Base-by-base conservation (phyloP, 495 filamentous ascomycete genomes). In the Filosporella fistucella region DNA sequence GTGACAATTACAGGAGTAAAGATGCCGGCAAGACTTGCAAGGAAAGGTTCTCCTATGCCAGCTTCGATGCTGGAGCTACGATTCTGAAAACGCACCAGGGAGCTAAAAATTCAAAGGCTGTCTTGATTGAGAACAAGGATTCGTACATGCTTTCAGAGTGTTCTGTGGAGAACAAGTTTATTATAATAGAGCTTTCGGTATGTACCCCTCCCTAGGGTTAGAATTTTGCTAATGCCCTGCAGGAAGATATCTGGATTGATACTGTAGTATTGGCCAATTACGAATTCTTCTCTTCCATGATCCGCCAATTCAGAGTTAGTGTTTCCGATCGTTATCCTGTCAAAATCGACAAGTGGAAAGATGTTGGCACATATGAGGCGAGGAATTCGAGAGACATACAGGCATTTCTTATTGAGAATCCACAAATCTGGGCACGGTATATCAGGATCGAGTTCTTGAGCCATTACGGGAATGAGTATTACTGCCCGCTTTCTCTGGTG, bases 61-160 rank as follows among this genome's bases (percentile, higher is more conserved):
- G 90, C 2, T 95, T 96, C 61, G 93, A 97, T 60, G 95, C 91
- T 50, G 93, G 91, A 17, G 93, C 91, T 12, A 96, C 88, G 2
- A 79, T 97, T 20, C 74, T 95, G 53, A 98, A 96, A 73, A 88
- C 88, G 5, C 95, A 94, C 56, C 70, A 76, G 0, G 77, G 88
- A 57, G 83, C 83, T 45, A 93, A 91, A 63, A 88, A 88, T 38
- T 75, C 89, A 16, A 93, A 87, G 26, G 81, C 89, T 16, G 84
- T 98, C 16, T 69, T 98, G 17, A 78, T 95, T 18, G 93, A 98
- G 67, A 96, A 96, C 65, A 96, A 96, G 69, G 93, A 98, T 68
- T 90, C 86, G 59, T 98, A 98, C 62, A 96, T 98, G 93, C 77
- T 96, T 25, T 90, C 96, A 32, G 85, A 91, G 59, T 98, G 93